A percentile compares a stretch with the other conserved stretches of the same genome.
Evolutionary conservation across 1,284 basidiomycete genomes (phyloP).

Genomic region (Ceratobasidium sp.): DNA sequence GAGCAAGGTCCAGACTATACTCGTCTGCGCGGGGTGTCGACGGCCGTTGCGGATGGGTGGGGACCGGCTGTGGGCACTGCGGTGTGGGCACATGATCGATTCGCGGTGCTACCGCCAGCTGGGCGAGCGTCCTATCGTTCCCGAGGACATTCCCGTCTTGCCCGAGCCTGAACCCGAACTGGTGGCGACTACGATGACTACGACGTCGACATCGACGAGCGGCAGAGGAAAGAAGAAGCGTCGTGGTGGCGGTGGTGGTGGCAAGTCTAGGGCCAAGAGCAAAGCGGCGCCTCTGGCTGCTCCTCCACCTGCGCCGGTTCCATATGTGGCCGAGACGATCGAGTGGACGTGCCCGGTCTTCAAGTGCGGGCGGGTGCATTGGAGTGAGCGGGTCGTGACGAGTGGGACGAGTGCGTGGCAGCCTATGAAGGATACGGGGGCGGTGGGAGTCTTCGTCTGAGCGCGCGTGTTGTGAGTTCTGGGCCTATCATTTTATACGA

Average conservation of each 20-base stretch:
- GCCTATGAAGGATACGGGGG: conserved; percentile 20
- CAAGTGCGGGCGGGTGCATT: conserved; percentile 5
- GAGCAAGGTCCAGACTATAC: background rate
- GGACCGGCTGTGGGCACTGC: conserved; percentile 16
- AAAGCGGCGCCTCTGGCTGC: background rate
- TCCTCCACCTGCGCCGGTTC: background rate
- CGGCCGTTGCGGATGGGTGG: conserved; percentile 35
- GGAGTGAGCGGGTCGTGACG: conserved; percentile 16
- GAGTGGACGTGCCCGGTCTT: conserved; percentile 21
- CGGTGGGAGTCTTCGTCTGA: conserved; percentile 29
- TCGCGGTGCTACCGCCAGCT: conserved; percentile 27
- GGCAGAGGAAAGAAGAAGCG: background rate
- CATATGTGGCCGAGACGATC: conserved; percentile 2
- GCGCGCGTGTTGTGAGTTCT: background rate
- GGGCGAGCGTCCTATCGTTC: conserved; percentile 3
- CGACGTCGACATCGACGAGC: too few species aligned
- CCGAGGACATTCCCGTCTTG: background rate
- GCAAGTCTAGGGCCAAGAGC: background rate
- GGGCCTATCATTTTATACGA: background rate
- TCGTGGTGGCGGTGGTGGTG: background rate
- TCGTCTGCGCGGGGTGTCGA: conserved; percentile 28
- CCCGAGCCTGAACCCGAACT: background rate
- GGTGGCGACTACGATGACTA: background rate
- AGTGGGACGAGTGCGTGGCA: conserved; percentile 16
- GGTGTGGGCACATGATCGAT: conserved; percentile 41